phyloP scores from a whole-genome alignment of 768 basidiomycete genomes.

The Mrakia blollopis region DNA sequence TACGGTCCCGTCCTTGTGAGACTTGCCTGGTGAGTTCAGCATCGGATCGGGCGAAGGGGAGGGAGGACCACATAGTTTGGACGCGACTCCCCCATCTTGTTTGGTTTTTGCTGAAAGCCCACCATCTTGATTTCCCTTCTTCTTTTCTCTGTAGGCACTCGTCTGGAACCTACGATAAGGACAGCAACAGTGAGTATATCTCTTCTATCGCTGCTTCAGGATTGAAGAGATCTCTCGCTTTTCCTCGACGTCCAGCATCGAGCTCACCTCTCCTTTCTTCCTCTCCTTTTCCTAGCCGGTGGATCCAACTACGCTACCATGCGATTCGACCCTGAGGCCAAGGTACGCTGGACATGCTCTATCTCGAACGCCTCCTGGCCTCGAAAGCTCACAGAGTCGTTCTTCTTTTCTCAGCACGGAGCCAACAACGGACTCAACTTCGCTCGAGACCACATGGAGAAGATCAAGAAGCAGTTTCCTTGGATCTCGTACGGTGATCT shows the following conservation, averaged over 20 bases:
- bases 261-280: constrained; percentile 8
- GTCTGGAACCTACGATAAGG: constrained; percentile 89
- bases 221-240: constrained; percentile 34
- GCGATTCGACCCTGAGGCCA: constrained; percentile 69
- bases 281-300: constrained; percentile 38
- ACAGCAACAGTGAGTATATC: constrained; percentile 47
- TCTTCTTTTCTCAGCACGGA: constrained; percentile 39
- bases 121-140: neutral
- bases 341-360: constrained; percentile 18
- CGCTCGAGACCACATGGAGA: constrained; percentile 54
- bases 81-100: neutral
- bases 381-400: too few species aligned
- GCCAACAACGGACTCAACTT: constrained; percentile 78
- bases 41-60: neutral
- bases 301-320: constrained; percentile 85
- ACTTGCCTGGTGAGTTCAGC: constrained; percentile 55
- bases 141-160: constrained; percentile 56
- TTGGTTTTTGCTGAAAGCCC: neutral
- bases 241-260: neutral
- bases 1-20: constrained; percentile 54
- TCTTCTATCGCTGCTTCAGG: neutral
- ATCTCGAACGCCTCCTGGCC: neutral
- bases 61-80: neutral
- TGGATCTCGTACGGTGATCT: constrained; percentile 86
- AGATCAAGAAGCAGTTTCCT: constrained; percentile 14